Conservation (phyloP, 1,284 basidiomycete species). For the Ceratobasidium theobromae region DNA sequence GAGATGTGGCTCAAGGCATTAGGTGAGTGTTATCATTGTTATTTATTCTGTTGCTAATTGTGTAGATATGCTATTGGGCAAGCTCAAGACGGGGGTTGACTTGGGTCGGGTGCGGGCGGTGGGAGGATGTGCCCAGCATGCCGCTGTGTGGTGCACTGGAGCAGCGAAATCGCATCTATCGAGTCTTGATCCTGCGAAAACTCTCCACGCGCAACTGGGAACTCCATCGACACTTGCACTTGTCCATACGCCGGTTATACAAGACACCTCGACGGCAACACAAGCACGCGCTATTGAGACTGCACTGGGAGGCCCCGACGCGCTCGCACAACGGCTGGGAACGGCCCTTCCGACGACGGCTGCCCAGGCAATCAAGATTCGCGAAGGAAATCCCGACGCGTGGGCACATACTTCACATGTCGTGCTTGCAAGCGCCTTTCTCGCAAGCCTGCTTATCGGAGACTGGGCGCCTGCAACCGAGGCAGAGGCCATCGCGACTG, state of each 20-base stretch:
- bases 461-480: constrained; percentile 70
- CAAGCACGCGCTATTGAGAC: constrained; percentile 71
- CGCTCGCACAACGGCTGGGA: constrained; percentile 70
- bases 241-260: constrained; percentile 70
- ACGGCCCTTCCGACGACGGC: constrained; percentile 50
- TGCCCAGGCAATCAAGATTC: constrained; percentile 67
- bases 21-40: constrained; percentile 53
- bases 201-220: constrained; percentile 63
- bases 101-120: constrained; percentile 67
- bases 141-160: constrained; percentile 80
- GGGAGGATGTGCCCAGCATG: constrained; percentile 74
- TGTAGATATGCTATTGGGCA: constrained; percentile 70
- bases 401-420: constrained; percentile 71
- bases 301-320: constrained; percentile 71
- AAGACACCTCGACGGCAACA: constrained; percentile 74
- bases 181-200: constrained; percentile 62
- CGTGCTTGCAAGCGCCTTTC: constrained; percentile 66
- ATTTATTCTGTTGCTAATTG: constrained; percentile 37
- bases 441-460: constrained; percentile 69
- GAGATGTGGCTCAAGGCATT: constrained; percentile 85
- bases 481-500: constrained; percentile 72
- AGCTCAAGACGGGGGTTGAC: constrained; percentile 66
- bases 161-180: constrained; percentile 59
- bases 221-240: constrained; percentile 60
- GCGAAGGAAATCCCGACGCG: constrained; percentile 71